Conservation (phyloP, 1,139 yeast species). For the Pichia sp. region DNA sequence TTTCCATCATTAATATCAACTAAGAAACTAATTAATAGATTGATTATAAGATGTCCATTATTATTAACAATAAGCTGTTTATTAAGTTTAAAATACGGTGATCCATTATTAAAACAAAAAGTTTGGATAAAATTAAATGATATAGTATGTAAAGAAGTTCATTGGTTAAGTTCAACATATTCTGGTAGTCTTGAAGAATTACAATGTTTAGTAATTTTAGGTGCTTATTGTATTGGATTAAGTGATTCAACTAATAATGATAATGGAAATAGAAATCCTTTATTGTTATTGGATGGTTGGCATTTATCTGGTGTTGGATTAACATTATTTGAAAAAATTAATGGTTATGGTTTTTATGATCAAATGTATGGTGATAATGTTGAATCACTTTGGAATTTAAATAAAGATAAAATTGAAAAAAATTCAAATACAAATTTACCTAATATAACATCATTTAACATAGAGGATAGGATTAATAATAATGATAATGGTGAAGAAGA, state of each 20-base stretch:
- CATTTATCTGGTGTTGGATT: conserved; percentile 14
- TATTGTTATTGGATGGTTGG: conserved; percentile 15
- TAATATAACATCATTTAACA: too few species aligned
- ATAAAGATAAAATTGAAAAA: conserved; percentile 3
- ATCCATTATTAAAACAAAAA: conserved; percentile 34
- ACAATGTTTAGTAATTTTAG: conserved; percentile 57
- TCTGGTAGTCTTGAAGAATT: conserved; percentile 44
- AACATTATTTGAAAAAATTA: conserved; percentile 14
- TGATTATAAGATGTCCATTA: conserved; percentile 52
- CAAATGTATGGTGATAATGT: conserved; percentile 11
- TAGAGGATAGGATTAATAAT: background rate
- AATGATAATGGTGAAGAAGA: background rate
- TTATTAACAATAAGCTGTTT: conserved; percentile 62
- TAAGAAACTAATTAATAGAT: conserved; percentile 44
- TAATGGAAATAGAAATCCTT: background rate
- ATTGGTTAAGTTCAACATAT: conserved; percentile 36
- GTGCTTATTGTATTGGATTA: conserved; percentile 42
- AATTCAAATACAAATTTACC: too few species aligned
- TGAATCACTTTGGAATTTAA: conserved; percentile 9
- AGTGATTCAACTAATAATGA: conserved; percentile 5
- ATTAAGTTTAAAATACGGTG: conserved; percentile 49
- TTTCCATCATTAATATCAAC: conserved; percentile 54
- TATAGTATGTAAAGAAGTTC: conserved; percentile 43
- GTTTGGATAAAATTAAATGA: conserved; percentile 35
- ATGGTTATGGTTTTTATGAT: conserved; percentile 12